phyloP scores from a whole-genome alignment of 306 rosid genomes.

The Oxytropis ochrocephala region DNA sequence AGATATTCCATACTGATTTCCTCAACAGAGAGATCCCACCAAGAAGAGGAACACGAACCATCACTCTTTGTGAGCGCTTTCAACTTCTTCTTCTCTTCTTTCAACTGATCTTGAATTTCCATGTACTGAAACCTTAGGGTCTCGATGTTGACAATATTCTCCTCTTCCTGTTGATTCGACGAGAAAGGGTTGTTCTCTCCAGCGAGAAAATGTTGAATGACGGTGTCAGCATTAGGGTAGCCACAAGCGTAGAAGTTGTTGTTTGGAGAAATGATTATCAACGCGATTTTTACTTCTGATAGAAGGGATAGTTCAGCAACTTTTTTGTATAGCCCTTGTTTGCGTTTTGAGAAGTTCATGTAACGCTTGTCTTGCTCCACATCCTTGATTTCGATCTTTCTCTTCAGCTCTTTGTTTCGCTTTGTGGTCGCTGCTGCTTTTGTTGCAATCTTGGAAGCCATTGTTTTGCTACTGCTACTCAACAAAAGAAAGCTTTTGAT shows the following conservation, averaged over 20 bases:
- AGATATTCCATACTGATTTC: slow-evolving; percentile 21
- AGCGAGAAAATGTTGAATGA: not conserved
- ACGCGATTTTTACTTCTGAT: slow-evolving; percentile 32
- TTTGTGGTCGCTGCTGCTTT: not conserved
- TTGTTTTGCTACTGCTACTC: too few relatives aligned
- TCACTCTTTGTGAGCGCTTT: not conserved
- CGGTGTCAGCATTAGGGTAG: slow-evolving; percentile 18
- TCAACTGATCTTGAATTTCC: not conserved
- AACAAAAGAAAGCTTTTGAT: too few relatives aligned
- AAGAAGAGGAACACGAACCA: not conserved
- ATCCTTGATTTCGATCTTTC: slow-evolving; percentile 44
- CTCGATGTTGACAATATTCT: not conserved
- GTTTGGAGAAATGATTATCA: slow-evolving; percentile 45
- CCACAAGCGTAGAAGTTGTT: slow-evolving; percentile 46
- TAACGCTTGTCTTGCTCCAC: slow-evolving; percentile 31
- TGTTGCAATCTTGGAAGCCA: not conserved
- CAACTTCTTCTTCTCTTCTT: not conserved
- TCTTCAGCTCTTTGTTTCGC: slow-evolving; percentile 10
- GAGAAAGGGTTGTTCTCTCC: not conserved
- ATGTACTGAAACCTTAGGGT: not conserved
- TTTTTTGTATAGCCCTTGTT: slow-evolving; percentile 55
- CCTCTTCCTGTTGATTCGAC: not conserved
- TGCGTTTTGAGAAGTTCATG: slow-evolving; percentile 53
- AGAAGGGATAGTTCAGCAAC: slow-evolving; percentile 56
- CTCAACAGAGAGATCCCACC: slow-evolving; percentile 15